Percentiles rank a stretch among this genome's conserved stretches.
These are phyloP conservation scores for Podospora appendiculata DNA, from an alignment of 495 filamentous ascomycete species.

Conservation along the genomic window DNA sequence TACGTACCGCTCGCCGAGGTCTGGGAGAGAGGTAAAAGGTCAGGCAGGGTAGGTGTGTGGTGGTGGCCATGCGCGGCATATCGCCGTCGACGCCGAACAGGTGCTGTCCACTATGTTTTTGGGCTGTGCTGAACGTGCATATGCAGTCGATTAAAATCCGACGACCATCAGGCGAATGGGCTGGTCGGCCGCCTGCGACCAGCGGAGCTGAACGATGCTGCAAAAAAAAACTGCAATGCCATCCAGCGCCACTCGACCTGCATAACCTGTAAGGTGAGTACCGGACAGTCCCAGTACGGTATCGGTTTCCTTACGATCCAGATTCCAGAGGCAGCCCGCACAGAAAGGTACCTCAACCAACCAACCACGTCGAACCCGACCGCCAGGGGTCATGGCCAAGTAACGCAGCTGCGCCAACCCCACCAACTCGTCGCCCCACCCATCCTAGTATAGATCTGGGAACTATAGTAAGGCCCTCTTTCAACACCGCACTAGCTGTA, in stretches of 20 bases:
- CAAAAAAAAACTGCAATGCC: conserved; percentile 37
- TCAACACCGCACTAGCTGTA: too few species aligned
- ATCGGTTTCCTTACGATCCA: neutral
- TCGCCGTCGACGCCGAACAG: conserved; percentile 3
- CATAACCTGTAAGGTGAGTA: too few species aligned
- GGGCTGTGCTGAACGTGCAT: conserved; percentile 42
- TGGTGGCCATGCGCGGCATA: conserved; percentile 5
- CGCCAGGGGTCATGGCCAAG: too few species aligned
- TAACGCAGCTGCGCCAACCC: neutral
- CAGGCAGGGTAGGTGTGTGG: neutral
- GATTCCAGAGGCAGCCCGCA: neutral
- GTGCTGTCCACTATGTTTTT: neutral
- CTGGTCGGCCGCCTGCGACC: conserved; percentile 18
- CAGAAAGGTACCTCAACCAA: too few species aligned
- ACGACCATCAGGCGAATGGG: conserved; percentile 26
- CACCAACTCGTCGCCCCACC: neutral
- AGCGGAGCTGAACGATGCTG: conserved; percentile 42
- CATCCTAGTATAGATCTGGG: neutral
- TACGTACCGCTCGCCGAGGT: too few species aligned
- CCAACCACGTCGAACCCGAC: too few species aligned
- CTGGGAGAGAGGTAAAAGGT: neutral
- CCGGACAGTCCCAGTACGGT: neutral
- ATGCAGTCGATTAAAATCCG: conserved; percentile 26
- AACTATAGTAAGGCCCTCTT: neutral
- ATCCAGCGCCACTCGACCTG: conserved; percentile 5